A percentile compares a stretch with the other conserved stretches of the same genome.
phyloP scores from a whole-genome alignment of 768 basidiomycete genomes.

The Suillus ampliporus region DNA sequence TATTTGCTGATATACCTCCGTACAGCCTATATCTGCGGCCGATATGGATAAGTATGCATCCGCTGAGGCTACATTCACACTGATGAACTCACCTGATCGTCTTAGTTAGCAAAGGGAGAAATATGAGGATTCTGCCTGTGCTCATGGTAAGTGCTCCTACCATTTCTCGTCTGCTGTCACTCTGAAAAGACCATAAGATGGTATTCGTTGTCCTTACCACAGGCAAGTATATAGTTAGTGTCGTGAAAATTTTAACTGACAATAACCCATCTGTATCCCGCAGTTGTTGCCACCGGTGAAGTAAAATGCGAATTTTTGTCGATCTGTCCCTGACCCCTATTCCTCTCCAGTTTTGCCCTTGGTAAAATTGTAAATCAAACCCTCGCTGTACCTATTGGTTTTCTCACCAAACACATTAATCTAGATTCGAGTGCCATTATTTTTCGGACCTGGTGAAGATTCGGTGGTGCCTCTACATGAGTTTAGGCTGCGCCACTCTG shows the following conservation, averaged over 20 bases:
- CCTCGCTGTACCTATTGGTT: background rate
- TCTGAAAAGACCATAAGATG: background rate
- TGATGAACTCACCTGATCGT: background rate
- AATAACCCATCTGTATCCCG: background rate
- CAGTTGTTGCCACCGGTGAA: background rate
- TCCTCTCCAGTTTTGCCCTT: background rate
- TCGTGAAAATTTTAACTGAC: background rate
- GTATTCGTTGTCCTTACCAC: background rate
- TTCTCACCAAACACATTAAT: background rate
- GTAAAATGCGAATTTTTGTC: background rate
- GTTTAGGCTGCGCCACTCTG: constrained; percentile 41
- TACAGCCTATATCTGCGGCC: background rate
- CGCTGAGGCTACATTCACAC: background rate
- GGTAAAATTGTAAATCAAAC: background rate
- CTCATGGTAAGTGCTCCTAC: background rate
- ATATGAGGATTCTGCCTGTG: background rate
- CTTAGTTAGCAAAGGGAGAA: background rate
- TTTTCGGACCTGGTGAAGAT: background rate
- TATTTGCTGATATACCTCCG: background rate
- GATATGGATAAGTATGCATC: background rate
- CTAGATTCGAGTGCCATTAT: background rate
- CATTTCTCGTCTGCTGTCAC: background rate
- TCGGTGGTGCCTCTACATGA: background rate
- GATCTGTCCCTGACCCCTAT: background rate
- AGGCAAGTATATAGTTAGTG: background rate